Base-by-base conservation (phyloP, 2,329 filamentous ascomycete species). In the Pseudocercospora vitis region DNA sequence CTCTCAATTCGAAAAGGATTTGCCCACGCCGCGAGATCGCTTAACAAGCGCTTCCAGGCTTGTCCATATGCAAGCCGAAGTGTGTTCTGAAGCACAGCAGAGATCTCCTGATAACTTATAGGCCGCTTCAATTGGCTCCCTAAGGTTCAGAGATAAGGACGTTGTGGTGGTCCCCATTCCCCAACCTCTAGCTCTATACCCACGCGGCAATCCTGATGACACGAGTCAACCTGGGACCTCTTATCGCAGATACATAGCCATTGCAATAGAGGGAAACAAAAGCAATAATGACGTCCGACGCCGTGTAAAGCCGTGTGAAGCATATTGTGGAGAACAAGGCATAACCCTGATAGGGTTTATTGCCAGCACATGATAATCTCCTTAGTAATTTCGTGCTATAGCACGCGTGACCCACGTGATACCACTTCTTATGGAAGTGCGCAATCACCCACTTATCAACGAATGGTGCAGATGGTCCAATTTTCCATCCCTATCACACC, bases 41-140 rank as follows among this genome's bases (percentile, higher is more conserved):
- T 42, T 46, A 39, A 29, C 46, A 50, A 50, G 49, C 31, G 26
- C 26, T 40, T 54, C 52, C 9, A 47, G 44, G n/a, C 28, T 47
- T 14, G 26, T 47, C 44, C 14, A 33, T 33, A 47, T 47, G 44
- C 44, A 47, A 47, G 28, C 44, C 44, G n/a, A 24, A n/a, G 37
- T 21, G 37, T 42, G 37, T 24, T 42, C 19, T 8, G 14, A 21
- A 42, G 21, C 37, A 42, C 37, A 23, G 37, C 37, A 42, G 21
- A 42, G 37, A 42, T 42, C 37, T 42, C 37, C 37, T 42, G 37
- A 42, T 42, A 21, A 42, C 37, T 40, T 42, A 26, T 42, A 42
- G 37, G 37, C 21, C 37, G 21, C 19, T 42, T 26, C 37, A 42
- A 42, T 42, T 42, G 37, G 37, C 19, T 21, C 37, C 29, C 24